phyloP scores from a whole-genome alignment of 768 basidiomycete species.

The Calocera cornea region DNA sequence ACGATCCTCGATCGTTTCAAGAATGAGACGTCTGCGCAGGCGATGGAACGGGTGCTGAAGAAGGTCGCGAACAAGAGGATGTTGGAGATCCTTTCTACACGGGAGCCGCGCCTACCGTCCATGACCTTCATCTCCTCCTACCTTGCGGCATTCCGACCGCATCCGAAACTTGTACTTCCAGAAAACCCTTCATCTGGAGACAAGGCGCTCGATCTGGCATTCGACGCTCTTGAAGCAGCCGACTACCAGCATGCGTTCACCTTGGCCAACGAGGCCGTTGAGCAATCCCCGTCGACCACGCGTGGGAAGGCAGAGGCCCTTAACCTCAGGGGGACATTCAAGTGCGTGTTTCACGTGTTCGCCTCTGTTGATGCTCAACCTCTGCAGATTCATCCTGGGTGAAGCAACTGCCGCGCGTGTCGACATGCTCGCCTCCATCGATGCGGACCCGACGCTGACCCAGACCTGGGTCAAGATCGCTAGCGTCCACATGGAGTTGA shows the following conservation, averaged over 20 bases:
- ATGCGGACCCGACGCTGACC: constrained; percentile 52
- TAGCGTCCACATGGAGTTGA: constrained; percentile 93
- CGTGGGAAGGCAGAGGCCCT: constrained; percentile 70
- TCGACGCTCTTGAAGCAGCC: constrained; percentile 69
- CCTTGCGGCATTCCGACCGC: constrained; percentile 88
- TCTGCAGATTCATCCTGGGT: constrained; percentile 69
- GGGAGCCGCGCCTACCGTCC: constrained; percentile 75
- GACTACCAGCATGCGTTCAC: constrained; percentile 74
- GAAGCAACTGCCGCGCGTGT: constrained; percentile 69
- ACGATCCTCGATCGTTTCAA: constrained; percentile 90
- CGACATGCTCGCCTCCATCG: constrained; percentile 67
- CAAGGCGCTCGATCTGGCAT: constrained; percentile 61
- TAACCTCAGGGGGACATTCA: constrained; percentile 92
- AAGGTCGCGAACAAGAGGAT: constrained; percentile 62
- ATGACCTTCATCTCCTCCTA: constrained; percentile 88
- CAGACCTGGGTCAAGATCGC: constrained; percentile 95
- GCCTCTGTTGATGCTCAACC: neutral
- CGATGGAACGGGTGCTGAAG: constrained; percentile 89
- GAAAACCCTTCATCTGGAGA: constrained; percentile 68
- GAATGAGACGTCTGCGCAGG: constrained; percentile 58
- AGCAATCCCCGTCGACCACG: constrained; percentile 70
- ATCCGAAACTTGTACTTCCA: constrained; percentile 55
- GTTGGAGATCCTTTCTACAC: constrained; percentile 49
- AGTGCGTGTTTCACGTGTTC: constrained; percentile 36
- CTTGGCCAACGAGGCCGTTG: constrained; percentile 70